A percentile compares a stretch with the other conserved stretches of the same genome.
phyloP scores from a whole-genome alignment of 495 filamentous ascomycete genomes.

The Apodospora peruviana region DNA sequence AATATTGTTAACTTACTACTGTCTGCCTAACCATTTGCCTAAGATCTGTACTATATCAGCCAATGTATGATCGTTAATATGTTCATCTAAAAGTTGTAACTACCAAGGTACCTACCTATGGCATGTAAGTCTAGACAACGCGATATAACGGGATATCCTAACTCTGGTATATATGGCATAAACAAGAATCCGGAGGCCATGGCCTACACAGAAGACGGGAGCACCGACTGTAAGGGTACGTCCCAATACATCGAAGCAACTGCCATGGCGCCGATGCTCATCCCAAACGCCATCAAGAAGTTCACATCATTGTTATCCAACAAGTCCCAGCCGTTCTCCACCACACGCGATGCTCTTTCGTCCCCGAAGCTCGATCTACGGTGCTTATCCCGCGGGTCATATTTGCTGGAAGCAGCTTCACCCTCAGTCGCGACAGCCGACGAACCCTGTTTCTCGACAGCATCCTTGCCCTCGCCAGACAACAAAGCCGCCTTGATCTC shows the following conservation, averaged over 20 bases:
- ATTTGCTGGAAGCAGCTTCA: slow-evolving; percentile 23
- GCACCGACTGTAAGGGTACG: too few species aligned
- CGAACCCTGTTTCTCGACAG: slow-evolving; percentile 26
- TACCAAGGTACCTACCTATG: too few species aligned
- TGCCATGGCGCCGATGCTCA: slow-evolving; percentile 76
- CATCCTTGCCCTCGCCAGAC: slow-evolving; percentile 25
- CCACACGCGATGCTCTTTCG: slow-evolving; percentile 59
- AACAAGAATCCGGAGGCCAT: too few species aligned
- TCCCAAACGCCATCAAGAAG: slow-evolving; percentile 73
- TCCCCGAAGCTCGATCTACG: slow-evolving; percentile 45
- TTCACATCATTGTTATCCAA: slow-evolving; percentile 95
- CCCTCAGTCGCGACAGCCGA: slow-evolving; percentile 17
- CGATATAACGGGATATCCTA: too few species aligned
- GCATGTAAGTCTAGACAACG: too few species aligned
- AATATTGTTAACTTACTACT: too few species aligned
- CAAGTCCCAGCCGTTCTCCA: slow-evolving; percentile 69
- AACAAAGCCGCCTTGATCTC: slow-evolving; percentile 32
- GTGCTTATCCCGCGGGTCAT: slow-evolving; percentile 37
- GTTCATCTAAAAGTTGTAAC: too few species aligned
- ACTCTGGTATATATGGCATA: too few species aligned
- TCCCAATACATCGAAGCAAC: slow-evolving; percentile 50
- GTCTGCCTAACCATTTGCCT: too few species aligned
- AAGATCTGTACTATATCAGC: too few species aligned
- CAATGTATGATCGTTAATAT: too few species aligned
- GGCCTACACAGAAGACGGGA: too few species aligned